A percentile compares a stretch with the other conserved stretches of the same genome.
Evolutionary conservation across 2,329 filamentous ascomycete species (phyloP).

Genomic region (Trichoderma hamatum): DNA sequence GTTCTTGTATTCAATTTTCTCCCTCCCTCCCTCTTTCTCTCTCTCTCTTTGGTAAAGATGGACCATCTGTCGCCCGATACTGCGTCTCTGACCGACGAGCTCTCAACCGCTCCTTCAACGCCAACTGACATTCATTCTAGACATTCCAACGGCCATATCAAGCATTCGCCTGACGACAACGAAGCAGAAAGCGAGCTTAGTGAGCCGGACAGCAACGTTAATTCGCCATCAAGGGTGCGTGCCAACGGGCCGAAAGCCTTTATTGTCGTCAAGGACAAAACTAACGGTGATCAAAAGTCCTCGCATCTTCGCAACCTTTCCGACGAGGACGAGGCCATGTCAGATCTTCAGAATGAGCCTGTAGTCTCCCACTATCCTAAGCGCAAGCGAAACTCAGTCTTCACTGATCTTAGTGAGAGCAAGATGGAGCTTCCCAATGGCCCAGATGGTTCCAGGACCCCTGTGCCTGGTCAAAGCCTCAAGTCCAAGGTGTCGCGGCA

Average conservation of each 20-base stretch:
- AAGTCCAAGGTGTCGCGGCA: conserved; percentile 38
- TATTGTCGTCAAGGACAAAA: conserved; percentile 54
- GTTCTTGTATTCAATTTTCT: not conserved
- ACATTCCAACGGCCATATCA: conserved; percentile 36
- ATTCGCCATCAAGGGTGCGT: conserved; percentile 44
- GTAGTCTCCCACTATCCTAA: conserved; percentile 52
- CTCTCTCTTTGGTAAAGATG: not conserved
- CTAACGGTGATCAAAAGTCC: conserved; percentile 43
- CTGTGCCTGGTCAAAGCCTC: conserved; percentile 27
- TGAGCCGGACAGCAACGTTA: conserved; percentile 42
- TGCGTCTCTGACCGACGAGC: conserved; percentile 2
- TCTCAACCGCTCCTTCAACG: conserved; percentile 17
- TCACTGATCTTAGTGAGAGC: conserved; percentile 54
- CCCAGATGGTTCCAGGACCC: conserved; percentile 39
- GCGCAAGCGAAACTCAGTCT: conserved; percentile 57
- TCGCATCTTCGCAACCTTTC: conserved; percentile 42
- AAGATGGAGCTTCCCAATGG: conserved; percentile 46
- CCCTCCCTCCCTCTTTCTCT: not conserved
- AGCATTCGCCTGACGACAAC: conserved; percentile 42
- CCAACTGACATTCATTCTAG: conserved; percentile 36
- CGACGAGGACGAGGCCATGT: conserved; percentile 50
- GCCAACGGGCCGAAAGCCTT: conserved; percentile 53
- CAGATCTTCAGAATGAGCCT: conserved; percentile 46
- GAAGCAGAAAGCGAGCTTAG: conserved; percentile 52
- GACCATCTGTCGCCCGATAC: not conserved